Evolutionary conservation across 371 early-diverging fungal species (phyloP), one percentile per base, ranked within the genome.

Genomic region (Rhizopus delemar): DNA sequence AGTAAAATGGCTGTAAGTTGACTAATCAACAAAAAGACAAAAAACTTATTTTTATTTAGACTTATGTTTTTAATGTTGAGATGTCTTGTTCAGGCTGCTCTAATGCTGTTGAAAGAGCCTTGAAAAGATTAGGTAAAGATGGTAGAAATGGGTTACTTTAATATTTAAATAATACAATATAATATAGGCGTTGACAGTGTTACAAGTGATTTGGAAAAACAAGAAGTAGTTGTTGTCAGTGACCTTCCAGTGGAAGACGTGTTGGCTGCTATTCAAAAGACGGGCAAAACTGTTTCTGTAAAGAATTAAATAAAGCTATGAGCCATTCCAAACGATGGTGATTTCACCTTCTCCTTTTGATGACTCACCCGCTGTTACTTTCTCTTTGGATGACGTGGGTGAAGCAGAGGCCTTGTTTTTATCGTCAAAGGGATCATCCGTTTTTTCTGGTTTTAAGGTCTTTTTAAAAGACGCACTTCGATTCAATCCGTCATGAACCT

Each of bases 21-120:
- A 34, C 1, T 13, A 9, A 9, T 53, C 15, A 16, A 13, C 2
- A 32, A 8, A 12, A 48, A 31, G 29, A 11, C 3, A 36, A 33
- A 51, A 12, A 12, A 35, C 34, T 35, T 35, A 29, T 57, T 33
- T 51, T 46, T 46, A 28, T 34, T 13, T 57, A 79, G 80, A 62
- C 74, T 70, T 89, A 88, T 82, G 85, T 71, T 45, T 93, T 83
- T 82, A 86, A 85, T 43, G 94, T 93, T 60, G 86, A 67, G 65
- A 93, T 93, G 92, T 70, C 87, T 69, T 92, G 94, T 82, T 64
- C 76, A 49, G 94, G 94, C 43, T 94, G 94, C 80, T 83, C 84
- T 38, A 82, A 83, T 62, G 92, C 93, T 41, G 91, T 94, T 34
- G 81, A 78, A 60, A 79, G 87, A 32, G 91, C 90, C 31, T 73